phyloP scores from a whole-genome alignment of 768 basidiomycete species.

The Trametes punicea region DNA sequence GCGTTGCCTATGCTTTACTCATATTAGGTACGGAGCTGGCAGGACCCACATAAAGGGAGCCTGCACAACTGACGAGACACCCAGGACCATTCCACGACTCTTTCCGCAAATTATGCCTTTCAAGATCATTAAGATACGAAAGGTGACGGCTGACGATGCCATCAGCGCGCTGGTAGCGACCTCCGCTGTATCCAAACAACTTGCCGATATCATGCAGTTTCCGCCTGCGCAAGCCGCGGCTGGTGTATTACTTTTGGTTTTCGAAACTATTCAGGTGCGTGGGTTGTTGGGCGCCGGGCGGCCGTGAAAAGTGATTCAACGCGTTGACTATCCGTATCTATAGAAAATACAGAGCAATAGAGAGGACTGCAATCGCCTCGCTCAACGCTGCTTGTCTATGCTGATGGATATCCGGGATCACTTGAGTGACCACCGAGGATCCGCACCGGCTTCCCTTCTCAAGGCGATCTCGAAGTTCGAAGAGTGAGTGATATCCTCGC shows the following conservation, averaged over 20 bases:
- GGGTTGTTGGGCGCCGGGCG: background rate
- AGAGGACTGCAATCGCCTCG: slow-evolving; percentile 37
- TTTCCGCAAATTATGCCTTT: no score
- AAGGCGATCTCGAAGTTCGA: slow-evolving; percentile 42
- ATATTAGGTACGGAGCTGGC: no score
- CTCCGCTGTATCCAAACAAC: slow-evolving; percentile 30
- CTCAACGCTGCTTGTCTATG: slow-evolving; percentile 40
- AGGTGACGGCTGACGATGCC: slow-evolving; percentile 25
- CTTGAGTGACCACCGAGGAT: slow-evolving; percentile 44
- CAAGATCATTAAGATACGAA: slow-evolving; percentile 9
- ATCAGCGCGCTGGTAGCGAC: slow-evolving; percentile 32
- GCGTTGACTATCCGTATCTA: background rate
- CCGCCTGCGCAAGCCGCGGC: slow-evolving; percentile 42
- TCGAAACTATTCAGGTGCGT: slow-evolving; percentile 44
- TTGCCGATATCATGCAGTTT: slow-evolving; percentile 37
- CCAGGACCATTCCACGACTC: no score
- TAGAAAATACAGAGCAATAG: slow-evolving; percentile 37
- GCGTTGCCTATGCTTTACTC: no score
- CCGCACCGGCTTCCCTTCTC: slow-evolving; percentile 38
- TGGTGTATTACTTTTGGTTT: slow-evolving; percentile 39
- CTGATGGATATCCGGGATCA: slow-evolving; percentile 42
- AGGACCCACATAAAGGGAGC: no score
- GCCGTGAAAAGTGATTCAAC: slow-evolving; percentile 2
- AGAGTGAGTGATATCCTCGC: slow-evolving; percentile 27
- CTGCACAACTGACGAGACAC: no score